Conservation (phyloP, 139 green algal species). For the Desmodesmus armatus region DNA sequence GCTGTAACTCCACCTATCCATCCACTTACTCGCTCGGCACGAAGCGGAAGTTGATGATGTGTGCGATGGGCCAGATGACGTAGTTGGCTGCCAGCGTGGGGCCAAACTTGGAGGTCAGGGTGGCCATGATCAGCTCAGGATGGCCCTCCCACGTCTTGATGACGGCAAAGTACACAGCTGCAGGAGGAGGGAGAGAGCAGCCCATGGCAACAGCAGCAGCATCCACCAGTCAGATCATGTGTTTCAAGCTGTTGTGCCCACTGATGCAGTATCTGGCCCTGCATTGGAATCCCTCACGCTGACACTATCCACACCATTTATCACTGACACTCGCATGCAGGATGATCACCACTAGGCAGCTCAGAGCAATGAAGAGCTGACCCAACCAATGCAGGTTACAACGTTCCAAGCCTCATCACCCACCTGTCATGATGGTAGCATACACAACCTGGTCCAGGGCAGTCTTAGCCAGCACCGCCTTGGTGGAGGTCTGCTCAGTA, state of each 20-base stretch:
- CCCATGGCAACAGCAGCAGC: too few species aligned
- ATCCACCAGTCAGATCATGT: too few species aligned
- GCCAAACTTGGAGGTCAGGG: slow-evolving; percentile 50
- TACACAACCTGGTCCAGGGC: slow-evolving; percentile 57
- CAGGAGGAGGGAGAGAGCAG: too few species aligned
- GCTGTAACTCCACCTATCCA: too few species aligned
- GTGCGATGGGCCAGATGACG: slow-evolving; percentile 57
- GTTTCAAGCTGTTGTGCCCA: too few species aligned
- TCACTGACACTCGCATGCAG: too few species aligned
- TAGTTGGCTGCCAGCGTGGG: slow-evolving; percentile 62
- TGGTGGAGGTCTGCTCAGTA: slow-evolving; percentile 46
- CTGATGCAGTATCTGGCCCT: too few species aligned
- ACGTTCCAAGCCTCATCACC: background rate
- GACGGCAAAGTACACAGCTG: slow-evolving; percentile 56
- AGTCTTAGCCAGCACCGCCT: slow-evolving; percentile 60
- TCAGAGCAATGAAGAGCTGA: too few species aligned
- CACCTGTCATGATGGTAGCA: slow-evolving; percentile 47
- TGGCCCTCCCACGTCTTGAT: slow-evolving; percentile 48
- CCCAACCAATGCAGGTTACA: too few species aligned
- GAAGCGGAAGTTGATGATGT: slow-evolving; percentile 56
- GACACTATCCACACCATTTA: too few species aligned
- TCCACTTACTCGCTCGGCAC: background rate
- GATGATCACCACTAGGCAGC: too few species aligned
- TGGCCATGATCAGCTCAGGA: slow-evolving; percentile 26
- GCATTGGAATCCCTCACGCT: too few species aligned